A percentile compares a stretch with the other conserved stretches of the same genome.
phyloP scores from a whole-genome alignment of 2,329 filamentous ascomycete species.

The Fusarium liriodendri region DNA sequence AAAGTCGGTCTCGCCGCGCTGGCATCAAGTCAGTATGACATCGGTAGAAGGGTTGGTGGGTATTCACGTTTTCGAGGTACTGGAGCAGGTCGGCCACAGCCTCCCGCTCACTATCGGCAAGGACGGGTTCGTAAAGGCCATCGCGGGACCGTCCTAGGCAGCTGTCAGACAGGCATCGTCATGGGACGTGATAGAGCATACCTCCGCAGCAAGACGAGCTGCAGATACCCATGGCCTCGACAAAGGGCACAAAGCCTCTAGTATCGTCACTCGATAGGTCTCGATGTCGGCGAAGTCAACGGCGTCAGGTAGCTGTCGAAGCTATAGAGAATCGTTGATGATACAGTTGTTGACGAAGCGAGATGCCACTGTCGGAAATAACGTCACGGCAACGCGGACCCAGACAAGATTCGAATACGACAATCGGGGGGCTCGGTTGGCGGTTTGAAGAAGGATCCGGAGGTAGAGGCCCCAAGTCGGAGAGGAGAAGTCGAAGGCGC shows the following conservation, averaged over 20 bases:
- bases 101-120: slow-evolving; percentile 96
- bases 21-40: slow-evolving; percentile 47
- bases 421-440: slow-evolving; percentile 33
- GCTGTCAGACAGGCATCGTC: slow-evolving; percentile 27
- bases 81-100: slow-evolving; percentile 94
- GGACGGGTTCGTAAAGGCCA: slow-evolving; percentile 84
- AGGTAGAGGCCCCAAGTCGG: slow-evolving; percentile 19
- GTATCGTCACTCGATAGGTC: slow-evolving; percentile 18
- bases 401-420: slow-evolving; percentile 34
- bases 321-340: slow-evolving; percentile 18
- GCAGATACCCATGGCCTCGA: slow-evolving; percentile 68
- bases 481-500: slow-evolving; percentile 15
- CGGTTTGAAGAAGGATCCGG: slow-evolving; percentile 23
- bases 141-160: slow-evolving; percentile 78
- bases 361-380: slow-evolving; percentile 35
- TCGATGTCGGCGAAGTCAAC: slow-evolving; percentile 18
- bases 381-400: slow-evolving; percentile 40
- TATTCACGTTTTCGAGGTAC: slow-evolving; percentile 94
- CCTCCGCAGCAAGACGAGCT: slow-evolving; percentile 70
- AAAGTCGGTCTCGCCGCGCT: slow-evolving; percentile 98
- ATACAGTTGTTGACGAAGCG: slow-evolving; percentile 33
- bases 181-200: slow-evolving; percentile 33
- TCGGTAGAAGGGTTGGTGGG: neutral
- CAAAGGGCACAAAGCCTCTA: slow-evolving; percentile 31
- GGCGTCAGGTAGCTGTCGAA: slow-evolving; percentile 14